Evolutionary conservation across 192 early-diverging fungal species (phyloP), one percentile per base, ranked within the genome.

Genomic region (Diversispora epigaea): DNA sequence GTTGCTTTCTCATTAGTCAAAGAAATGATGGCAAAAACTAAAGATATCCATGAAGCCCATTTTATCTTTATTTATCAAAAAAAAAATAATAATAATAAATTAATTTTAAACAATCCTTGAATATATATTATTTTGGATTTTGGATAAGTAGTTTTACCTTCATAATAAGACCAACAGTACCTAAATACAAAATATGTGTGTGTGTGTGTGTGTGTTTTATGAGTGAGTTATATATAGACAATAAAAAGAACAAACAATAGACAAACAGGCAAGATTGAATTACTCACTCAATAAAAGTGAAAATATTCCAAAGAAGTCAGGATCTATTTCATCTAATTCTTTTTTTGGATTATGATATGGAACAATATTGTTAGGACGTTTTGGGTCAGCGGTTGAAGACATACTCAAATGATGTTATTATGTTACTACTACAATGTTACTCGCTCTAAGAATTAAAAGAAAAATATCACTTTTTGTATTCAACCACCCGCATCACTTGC

Each of bases 281-380:
- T 9, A 66, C 64, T 47, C 9, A 67, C 65, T 67, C 6, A 67
- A 67, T 47, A 67, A 19, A 47, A 67, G 21, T 67, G 65, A 67
- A 15, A 22, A n/a, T 12, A 45, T 46, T 67, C 65, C 65, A 32
- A 22, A 67, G 25, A 67, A 12, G 25, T 67, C 65, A 14, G 44
- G 65, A 25, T 67, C 65, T 47, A 67, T 67, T 67, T 67, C 65
- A 46, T 67, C 65, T n/a, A 47, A 6, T 22, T 49, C 10, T 67
- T 67, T 67, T 47, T n/a, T 46, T 4, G 22, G 45, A 0, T n/a
- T 19, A 25, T 21, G 43, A 11, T 67, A 67, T 21, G 4, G 21
- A 67, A 67, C 44, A 49, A 22, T 14, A 17, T 25, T 15, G 17
- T 67, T 67, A 17, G 65, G 65, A 15, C 65, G 65, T 19, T 11